Evolutionary conservation across 2,329 filamentous ascomycete genomes (phyloP).

Genomic region (Tolypocladium ophioglossoides): DNA sequence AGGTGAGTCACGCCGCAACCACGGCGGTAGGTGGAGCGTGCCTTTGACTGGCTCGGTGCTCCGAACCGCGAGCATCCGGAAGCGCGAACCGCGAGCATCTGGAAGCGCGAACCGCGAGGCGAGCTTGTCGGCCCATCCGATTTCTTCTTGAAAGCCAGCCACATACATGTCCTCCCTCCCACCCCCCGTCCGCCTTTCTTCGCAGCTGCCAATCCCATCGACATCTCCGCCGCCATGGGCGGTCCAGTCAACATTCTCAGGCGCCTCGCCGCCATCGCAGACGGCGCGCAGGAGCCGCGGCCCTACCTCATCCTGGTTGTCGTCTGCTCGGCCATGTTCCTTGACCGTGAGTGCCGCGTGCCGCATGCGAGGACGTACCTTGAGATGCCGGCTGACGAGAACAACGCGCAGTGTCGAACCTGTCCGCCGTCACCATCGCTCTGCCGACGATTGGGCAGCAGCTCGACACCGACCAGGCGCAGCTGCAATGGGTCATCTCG

Average conservation of each 20-base stretch:
- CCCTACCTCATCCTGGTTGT: not conserved
- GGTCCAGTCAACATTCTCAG: not conserved
- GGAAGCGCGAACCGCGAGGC: no score
- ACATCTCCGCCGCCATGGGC: not conserved
- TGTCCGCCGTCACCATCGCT: not conserved
- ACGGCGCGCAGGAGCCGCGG: not conserved
- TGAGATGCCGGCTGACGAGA: not conserved
- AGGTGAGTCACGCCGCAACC: no score
- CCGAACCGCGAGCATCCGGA: no score
- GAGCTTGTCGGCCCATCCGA: no score
- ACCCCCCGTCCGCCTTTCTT: no score
- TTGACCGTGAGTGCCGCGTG: not conserved
- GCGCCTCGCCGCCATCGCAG: not conserved
- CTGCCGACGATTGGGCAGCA: not conserved
- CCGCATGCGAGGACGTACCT: no score
- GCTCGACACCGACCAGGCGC: not conserved
- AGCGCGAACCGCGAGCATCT: no score
- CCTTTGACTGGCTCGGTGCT: no score
- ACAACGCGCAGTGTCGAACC: not conserved
- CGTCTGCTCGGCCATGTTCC: slow-evolving; percentile 1
- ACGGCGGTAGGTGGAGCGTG: no score
- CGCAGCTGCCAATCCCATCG: no score
- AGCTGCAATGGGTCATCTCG: not conserved
- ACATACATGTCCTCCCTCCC: no score
- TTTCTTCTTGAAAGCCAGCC: no score